These are phyloP conservation scores for Trichoderma harzianum DNA, from an alignment of 2,329 filamentous ascomycete species.

Conservation along the genomic window DNA sequence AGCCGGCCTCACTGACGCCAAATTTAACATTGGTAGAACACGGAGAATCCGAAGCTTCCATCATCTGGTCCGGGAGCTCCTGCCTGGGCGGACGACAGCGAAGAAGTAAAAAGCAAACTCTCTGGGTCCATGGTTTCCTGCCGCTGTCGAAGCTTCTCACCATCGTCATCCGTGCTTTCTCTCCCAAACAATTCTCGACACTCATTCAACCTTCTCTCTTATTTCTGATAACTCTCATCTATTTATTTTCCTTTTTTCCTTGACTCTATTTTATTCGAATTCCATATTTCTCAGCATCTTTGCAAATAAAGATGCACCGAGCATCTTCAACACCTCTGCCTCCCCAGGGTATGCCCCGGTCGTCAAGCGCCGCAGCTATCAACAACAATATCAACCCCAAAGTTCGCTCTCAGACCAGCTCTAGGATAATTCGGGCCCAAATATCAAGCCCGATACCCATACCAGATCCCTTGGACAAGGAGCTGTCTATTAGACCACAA, in stretches of 20 bases:
- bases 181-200: neutral
- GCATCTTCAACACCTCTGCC: constrained; percentile 8
- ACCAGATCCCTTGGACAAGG: constrained; percentile 45
- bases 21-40: neutral
- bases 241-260: neutral
- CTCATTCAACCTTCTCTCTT: constrained; percentile 8
- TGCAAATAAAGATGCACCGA: constrained; percentile 7
- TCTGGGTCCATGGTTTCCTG: neutral
- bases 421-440: constrained; percentile 53
- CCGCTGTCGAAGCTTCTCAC: neutral
- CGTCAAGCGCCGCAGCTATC: constrained; percentile 8
- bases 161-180: neutral
- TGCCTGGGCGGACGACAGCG: neutral
- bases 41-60: neutral
- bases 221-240: neutral
- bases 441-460: constrained; percentile 62
- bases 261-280: neutral
- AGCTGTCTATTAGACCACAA: constrained; percentile 45
- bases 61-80: constrained; percentile 4
- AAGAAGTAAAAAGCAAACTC: neutral
- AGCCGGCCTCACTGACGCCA: neutral
- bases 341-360: constrained; percentile 5
- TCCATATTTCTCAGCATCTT: neutral
- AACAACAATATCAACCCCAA: neutral
- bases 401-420: constrained; percentile 1